Base-by-base conservation (phyloP, 495 filamentous ascomycete genomes). In the Physcia stellaris region DNA sequence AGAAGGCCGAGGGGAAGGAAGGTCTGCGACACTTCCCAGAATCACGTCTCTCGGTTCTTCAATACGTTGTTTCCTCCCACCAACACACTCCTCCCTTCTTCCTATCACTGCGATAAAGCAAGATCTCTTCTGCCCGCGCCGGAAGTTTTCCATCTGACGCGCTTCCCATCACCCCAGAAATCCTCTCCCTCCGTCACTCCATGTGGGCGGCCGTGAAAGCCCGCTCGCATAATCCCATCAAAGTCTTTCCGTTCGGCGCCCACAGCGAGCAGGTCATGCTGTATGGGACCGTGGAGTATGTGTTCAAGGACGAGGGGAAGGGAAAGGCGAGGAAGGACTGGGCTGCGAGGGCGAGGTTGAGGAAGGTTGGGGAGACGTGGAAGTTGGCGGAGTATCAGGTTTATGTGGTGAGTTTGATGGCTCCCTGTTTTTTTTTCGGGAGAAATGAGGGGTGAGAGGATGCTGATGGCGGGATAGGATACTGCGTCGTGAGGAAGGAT, bases 301-400 rank as follows among this genome's bases (percentile, higher is more conserved):
- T 51, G 33, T 52, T 77, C 21, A 77, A 72, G 53, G 59, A 57
- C 47, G 64, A 56, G 31, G 53, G 55, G 35, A 59, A 69, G 39
- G 49, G 60, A 2, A 50, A 48, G 32, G n/a, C n/a, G n/a, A n/a
- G n/a, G n/a, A 60, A 57, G 15, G 65, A 70, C 1, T 80, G 73
- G 73, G 67, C 70, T 31, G 75, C 64, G 22, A 51, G 66, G 37
- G 72, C 67, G 33, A 59, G 65, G 12, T 61, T 80, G 56, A 62
- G 49, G 7, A 52, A 66, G 47, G 60, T 57, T 22, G 61, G 53
- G 3, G 64, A 59, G 17, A 56, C 36, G 24, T 56, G 68, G 45
- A 72, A 64, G 58, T 71, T 78, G 70, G 58, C 53, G 41, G 73
- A 71, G 47, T 80, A 80, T 62, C 73, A 77, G 56, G 75, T 80